These are phyloP conservation scores for Phytophthora ohioensis DNA, from an alignment of 352 stramenopile genomes.

Conservation along the genomic window DNA sequence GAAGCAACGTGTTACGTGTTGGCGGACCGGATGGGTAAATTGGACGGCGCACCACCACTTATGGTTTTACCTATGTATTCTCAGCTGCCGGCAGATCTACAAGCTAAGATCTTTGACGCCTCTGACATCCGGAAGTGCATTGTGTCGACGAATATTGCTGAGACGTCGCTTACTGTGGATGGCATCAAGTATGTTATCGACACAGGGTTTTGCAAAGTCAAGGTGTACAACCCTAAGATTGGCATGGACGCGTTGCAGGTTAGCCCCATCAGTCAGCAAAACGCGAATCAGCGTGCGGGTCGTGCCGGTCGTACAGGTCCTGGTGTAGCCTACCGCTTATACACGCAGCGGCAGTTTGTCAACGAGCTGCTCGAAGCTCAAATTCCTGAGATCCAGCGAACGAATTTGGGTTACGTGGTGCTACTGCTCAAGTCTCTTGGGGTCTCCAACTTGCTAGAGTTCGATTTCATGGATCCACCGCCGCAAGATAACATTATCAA, in stretches of 20 bases:
- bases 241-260: constrained; percentile 98
- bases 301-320: constrained; percentile 92
- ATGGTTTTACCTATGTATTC: constrained; percentile 99
- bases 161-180: constrained; percentile 97
- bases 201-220: constrained; percentile 98
- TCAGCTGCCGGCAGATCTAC: constrained; percentile 97
- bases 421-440: constrained; percentile 98
- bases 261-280: constrained; percentile 96
- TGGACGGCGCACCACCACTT: constrained; percentile 94
- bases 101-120: constrained; percentile 98
- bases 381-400: constrained; percentile 98
- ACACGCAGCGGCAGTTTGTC: constrained; percentile 97
- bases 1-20: constrained; percentile 96
- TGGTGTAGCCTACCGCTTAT: constrained; percentile 96
- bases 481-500: constrained; percentile 97
- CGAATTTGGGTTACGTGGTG: constrained; percentile 98
- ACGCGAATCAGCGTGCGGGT: constrained; percentile 97
- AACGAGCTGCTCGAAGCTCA: constrained; percentile 98
- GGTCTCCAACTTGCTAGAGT: constrained; percentile 96
- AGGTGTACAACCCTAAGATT: constrained; percentile 99
- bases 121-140: constrained; percentile 97
- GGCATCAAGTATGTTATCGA: constrained; percentile 99
- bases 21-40: constrained; percentile 94
- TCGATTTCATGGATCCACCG: constrained; percentile 99
- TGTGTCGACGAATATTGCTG: constrained; percentile 98